These are phyloP conservation scores for Ulmus americana DNA, from an alignment of 331 rosid species.

Conservation along the genomic window DNA sequence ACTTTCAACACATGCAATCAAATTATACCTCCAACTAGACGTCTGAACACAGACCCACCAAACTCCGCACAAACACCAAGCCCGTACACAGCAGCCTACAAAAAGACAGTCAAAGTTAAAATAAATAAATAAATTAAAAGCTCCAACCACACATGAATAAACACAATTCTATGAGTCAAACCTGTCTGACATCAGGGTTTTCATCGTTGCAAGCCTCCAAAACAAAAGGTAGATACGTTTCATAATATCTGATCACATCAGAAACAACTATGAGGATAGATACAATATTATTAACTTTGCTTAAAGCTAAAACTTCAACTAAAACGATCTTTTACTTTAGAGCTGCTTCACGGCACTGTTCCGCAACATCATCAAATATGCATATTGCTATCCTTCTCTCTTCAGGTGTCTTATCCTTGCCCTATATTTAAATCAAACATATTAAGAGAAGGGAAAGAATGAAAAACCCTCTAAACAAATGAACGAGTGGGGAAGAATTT, in stretches of 20 bases:
- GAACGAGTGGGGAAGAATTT: no score
- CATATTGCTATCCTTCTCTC: constrained; percentile 96
- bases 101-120: constrained; percentile 15
- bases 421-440: constrained; percentile 35
- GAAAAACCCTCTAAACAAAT: no score
- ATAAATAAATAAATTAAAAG: constrained; percentile 6
- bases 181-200: constrained; percentile 91
- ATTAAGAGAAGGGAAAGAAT: neutral
- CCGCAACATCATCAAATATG: constrained; percentile 95
- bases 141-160: constrained; percentile 3
- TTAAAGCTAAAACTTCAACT: neutral
- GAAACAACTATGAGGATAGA: constrained; percentile 2
- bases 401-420: constrained; percentile 91
- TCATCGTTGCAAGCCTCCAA: constrained; percentile 99
- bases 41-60: constrained; percentile 83
- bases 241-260: constrained; percentile 70
- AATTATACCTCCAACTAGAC: constrained; percentile 71
- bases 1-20: constrained; percentile 7
- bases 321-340: constrained; percentile 46
- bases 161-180: constrained; percentile 30
- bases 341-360: constrained; percentile 95
- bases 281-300: constrained; percentile 3
- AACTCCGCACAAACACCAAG: constrained; percentile 97
- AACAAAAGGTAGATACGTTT: constrained; percentile 82
- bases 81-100: constrained; percentile 95